Evolutionary conservation across 2,329 filamentous ascomycete species (phyloP).

Genomic region (Penicillium frequentans): DNA sequence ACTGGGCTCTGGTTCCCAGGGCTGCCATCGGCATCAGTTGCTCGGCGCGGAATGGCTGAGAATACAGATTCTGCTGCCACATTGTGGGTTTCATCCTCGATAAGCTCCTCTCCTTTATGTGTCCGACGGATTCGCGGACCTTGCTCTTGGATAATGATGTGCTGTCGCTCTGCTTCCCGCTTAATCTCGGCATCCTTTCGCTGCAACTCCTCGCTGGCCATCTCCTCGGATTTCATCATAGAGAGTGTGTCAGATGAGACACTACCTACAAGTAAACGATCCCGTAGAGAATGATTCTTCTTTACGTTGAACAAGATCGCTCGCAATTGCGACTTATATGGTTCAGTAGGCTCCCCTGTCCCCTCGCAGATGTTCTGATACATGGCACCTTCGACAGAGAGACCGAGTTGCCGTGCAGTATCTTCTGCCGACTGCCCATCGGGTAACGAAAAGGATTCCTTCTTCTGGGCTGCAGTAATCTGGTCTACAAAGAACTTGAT

Average conservation of each 20-base stretch:
- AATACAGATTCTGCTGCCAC: constrained; percentile 50
- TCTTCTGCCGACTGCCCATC: constrained; percentile 64
- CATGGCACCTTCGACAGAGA: constrained; percentile 75
- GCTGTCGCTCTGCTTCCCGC: constrained; percentile 59
- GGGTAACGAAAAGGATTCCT: constrained; percentile 62
- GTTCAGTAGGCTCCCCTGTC: constrained; percentile 53
- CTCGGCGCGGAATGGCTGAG: constrained; percentile 48
- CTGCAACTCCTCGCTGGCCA: constrained; percentile 88
- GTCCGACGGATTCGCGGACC: constrained; percentile 81
- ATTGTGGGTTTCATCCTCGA: constrained; percentile 68
- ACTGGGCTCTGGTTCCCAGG: constrained; percentile 27
- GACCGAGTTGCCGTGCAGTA: constrained; percentile 67
- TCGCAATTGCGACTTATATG: constrained; percentile 67
- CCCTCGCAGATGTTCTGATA: constrained; percentile 53
- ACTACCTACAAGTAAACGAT: constrained; percentile 70
- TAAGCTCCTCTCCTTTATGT: constrained; percentile 90
- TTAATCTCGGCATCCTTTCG: constrained; percentile 58
- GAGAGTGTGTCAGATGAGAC: constrained; percentile 75
- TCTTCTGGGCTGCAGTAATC: constrained; percentile 67
- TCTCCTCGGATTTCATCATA: constrained; percentile 85
- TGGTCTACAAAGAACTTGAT: constrained; percentile 67
- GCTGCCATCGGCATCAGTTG: constrained; percentile 34
- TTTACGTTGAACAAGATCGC: constrained; percentile 84
- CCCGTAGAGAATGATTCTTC: constrained; percentile 76
- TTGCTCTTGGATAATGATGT: constrained; percentile 74